These are phyloP conservation scores for Ichthyophthirius multifiliis DNA, from an alignment of 169 alveolate species.

Conservation along the genomic window DNA sequence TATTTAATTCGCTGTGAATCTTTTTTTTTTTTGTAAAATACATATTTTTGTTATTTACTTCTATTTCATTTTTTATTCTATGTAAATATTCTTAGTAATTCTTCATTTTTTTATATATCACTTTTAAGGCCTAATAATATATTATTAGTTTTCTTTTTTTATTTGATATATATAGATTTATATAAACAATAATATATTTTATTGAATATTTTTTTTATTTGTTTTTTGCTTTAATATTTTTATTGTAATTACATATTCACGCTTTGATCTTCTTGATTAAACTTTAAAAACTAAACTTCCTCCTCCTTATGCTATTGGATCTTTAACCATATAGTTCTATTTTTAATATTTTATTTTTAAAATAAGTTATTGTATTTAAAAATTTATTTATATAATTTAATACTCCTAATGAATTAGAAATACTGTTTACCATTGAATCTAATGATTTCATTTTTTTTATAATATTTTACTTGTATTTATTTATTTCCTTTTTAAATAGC, in stretches of 20 bases:
- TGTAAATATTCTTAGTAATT: not conserved
- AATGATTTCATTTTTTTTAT: no score
- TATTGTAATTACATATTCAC: not conserved
- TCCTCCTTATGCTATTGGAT: slow-evolving; percentile 41
- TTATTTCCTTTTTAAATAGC: no score
- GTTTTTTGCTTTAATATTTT: not conserved
- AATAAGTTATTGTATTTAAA: no score
- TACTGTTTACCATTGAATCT: no score
- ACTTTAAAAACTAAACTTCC: slow-evolving; percentile 35
- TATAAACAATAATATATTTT: not conserved
- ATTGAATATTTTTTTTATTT: not conserved
- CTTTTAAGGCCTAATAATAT: slow-evolving; percentile 33
- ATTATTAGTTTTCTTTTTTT: no score
- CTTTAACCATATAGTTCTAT: not conserved
- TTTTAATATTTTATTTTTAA: no score
- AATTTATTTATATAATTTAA: no score
- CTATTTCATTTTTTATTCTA: slow-evolving; percentile 21
- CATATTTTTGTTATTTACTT: not conserved
- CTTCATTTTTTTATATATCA: slow-evolving; percentile 4
- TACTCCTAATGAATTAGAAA: no score
- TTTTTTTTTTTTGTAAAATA: slow-evolving; percentile 5
- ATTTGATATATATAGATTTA: not conserved
- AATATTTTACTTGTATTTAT: no score
- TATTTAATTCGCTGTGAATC: slow-evolving; percentile 34
- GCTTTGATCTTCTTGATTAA: not conserved